A percentile compares a stretch with the other conserved stretches of the same genome.
phyloP scores from a whole-genome alignment of 108 stramenopile genomes.

The Aurantiochytrium sp. region DNA sequence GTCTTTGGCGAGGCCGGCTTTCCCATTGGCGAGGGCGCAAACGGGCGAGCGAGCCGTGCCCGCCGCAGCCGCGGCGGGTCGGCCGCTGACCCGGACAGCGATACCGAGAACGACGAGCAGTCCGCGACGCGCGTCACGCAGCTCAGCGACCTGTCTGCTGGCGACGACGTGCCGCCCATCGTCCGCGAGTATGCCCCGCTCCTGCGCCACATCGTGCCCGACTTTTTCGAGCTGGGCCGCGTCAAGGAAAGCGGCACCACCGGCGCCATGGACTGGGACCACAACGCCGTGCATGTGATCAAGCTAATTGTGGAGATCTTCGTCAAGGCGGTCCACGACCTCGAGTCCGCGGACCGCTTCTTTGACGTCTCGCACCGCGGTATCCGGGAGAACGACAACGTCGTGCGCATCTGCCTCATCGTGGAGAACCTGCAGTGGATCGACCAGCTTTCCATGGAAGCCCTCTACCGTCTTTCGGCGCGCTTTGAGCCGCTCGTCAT shows the following conservation, averaged over 20 bases:
- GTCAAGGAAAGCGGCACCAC: neutral
- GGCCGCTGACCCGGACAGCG: neutral
- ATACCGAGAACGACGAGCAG: neutral
- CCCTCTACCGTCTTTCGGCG: neutral
- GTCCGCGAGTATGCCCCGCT: neutral
- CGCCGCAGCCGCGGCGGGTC: no score
- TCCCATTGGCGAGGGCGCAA: no score
- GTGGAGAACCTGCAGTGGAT: conserved; percentile 5
- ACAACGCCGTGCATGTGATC: neutral
- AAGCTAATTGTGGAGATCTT: conserved; percentile 14
- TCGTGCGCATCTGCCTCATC: neutral
- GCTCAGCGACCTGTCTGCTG: neutral
- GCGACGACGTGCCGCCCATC: neutral
- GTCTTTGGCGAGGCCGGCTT: no score
- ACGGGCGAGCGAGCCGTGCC: no score
- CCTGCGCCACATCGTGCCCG: neutral
- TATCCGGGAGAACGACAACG: neutral
- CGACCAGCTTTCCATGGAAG: neutral
- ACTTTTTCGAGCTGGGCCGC: neutral
- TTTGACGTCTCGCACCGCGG: neutral
- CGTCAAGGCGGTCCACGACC: neutral
- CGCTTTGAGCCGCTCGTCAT: neutral
- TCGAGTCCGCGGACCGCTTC: neutral
- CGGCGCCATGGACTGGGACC: neutral
- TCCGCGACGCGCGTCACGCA: neutral